phyloP scores from a whole-genome alignment of 2,329 filamentous ascomycete species.

The Ophiostoma sp. region DNA sequence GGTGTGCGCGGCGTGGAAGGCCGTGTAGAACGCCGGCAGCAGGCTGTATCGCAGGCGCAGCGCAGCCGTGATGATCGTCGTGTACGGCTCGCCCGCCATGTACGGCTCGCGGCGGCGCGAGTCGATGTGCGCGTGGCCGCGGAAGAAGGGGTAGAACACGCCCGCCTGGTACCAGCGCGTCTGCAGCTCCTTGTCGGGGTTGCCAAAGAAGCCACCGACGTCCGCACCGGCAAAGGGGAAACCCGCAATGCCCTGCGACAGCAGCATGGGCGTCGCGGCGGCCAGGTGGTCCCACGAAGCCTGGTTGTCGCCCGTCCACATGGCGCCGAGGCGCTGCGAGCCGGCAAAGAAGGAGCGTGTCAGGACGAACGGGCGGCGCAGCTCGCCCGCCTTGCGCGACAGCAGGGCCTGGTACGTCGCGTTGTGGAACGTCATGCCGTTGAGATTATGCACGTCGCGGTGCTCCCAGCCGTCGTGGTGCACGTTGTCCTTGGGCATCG shows the following conservation, averaged over 20 bases:
- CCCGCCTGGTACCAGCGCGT: constrained; percentile 96
- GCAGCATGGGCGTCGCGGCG: constrained; percentile 85
- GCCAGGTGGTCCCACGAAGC: constrained; percentile 87
- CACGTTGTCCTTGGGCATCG: constrained; percentile 97
- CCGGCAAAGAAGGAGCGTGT: constrained; percentile 91
- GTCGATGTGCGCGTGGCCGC: constrained; percentile 94
- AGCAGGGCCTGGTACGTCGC: constrained; percentile 83
- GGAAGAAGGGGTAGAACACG: constrained; percentile 97
- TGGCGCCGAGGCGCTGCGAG: constrained; percentile 81
- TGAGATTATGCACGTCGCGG: constrained; percentile 90
- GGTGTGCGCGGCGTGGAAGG: constrained; percentile 81
- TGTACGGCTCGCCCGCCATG: constrained; percentile 76
- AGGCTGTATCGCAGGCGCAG: constrained; percentile 83
- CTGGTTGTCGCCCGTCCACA: constrained; percentile 99
- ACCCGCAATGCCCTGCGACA: constrained; percentile 86
- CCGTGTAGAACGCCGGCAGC: constrained; percentile 92
- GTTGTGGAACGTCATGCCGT: constrained; percentile 92
- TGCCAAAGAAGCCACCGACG: constrained; percentile 96
- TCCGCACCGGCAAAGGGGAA: constrained; percentile 94
- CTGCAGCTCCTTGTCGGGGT: constrained; percentile 85
- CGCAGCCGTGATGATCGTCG: constrained; percentile 77
- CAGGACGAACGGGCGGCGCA: constrained; percentile 81
- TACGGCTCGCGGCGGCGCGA: constrained; percentile 92
- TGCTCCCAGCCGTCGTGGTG: constrained; percentile 93
- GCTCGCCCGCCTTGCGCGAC: constrained; percentile 78